Evolutionary conservation across 176 grass and related monocot genomes (phyloP).

Genomic region (Carex cristatella): DNA sequence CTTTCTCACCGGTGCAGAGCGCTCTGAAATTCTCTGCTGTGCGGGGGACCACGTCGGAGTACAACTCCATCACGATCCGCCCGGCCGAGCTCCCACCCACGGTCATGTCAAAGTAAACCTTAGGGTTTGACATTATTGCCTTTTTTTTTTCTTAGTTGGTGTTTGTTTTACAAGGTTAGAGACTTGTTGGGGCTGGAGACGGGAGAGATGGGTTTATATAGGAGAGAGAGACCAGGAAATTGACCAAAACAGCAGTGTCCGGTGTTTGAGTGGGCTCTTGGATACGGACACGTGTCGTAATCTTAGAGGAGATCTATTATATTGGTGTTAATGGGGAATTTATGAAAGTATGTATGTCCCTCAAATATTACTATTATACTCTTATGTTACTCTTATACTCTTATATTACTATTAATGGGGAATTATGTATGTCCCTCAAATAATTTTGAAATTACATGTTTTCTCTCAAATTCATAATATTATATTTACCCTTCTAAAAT

Average conservation of each 20-base stretch:
- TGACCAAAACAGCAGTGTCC: neutral
- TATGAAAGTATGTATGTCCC: too few species aligned
- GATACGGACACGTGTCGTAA: conserved; percentile 26
- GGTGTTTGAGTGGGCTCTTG: neutral
- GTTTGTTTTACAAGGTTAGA: too few species aligned
- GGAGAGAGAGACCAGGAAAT: neutral
- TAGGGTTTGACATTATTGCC: conserved; percentile 32
- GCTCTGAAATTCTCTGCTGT: conserved; percentile 79
- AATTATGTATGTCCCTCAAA: too few species aligned
- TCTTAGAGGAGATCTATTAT: neutral
- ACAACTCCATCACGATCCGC: conserved; percentile 68
- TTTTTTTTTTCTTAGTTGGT: neutral
- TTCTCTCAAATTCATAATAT: too few species aligned
- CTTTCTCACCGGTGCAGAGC: conserved; percentile 75
- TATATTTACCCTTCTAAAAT: too few species aligned
- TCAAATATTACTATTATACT: too few species aligned
- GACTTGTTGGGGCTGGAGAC: neutral
- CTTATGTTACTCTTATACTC: neutral
- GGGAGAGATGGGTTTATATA: conserved; percentile 29
- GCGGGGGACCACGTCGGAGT: conserved; percentile 16
- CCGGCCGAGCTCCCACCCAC: conserved; percentile 30
- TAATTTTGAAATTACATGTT: too few species aligned
- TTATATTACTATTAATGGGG: neutral
- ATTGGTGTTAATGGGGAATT: too few species aligned
- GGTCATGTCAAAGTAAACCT: conserved; percentile 66